These are phyloP conservation scores for Gaertneriomyces semiglobifer DNA, from an alignment of 192 early-diverging fungal genomes.

Conservation along the genomic window DNA sequence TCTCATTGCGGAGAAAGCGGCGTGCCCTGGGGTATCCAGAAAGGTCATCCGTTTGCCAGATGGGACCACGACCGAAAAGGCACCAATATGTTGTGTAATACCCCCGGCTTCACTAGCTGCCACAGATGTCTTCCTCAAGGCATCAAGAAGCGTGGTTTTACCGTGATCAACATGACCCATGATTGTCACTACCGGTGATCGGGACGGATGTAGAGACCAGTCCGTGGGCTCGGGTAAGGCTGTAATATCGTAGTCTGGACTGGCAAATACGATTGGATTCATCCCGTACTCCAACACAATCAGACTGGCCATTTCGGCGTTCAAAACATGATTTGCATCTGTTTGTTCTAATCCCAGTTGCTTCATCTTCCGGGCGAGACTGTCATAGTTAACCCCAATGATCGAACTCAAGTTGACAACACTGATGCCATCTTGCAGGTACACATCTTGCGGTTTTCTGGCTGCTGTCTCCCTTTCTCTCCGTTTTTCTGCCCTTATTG, in stretches of 20 bases:
- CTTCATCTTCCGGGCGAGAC: conserved; percentile 69
- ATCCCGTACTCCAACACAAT: conserved; percentile 85
- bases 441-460: conserved; percentile 56
- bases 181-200: conserved; percentile 93
- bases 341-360: conserved; percentile 78
- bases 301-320: conserved; percentile 78
- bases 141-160: conserved; percentile 92
- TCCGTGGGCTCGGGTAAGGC: conserved; percentile 66
- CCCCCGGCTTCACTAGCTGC: conserved; percentile 92
- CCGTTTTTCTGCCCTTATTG: conserved; percentile 24
- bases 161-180: conserved; percentile 98
- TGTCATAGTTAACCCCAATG: conserved; percentile 67
- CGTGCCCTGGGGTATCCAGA: conserved; percentile 95
- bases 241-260: conserved; percentile 54
- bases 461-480: conserved; percentile 31
- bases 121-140: conserved; percentile 85
- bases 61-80: conserved; percentile 76
- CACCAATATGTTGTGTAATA: conserved; percentile 98
- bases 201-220: conserved; percentile 65
- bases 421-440: conserved; percentile 76
- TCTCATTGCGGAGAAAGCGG: conserved; percentile 92
- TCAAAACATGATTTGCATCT: conserved; percentile 73
- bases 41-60: conserved; percentile 81
- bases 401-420: conserved; percentile 78
- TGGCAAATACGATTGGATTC: conserved; percentile 71